phyloP scores from a whole-genome alignment of 164 flowering plant genomes.

The Vitis rupestris region DNA sequence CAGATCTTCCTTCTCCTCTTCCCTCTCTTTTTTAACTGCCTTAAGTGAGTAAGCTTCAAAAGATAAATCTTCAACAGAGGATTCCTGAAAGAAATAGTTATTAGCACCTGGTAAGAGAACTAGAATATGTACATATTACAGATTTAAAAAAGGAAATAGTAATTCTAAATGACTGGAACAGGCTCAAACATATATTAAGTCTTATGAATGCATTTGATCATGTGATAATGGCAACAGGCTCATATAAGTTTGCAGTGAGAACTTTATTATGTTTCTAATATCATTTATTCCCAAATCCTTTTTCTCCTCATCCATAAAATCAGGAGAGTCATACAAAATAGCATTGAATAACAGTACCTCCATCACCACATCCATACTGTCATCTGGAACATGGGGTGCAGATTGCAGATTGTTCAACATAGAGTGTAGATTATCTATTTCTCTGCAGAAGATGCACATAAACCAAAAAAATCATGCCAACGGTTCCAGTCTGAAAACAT shows the following conservation, averaged over 20 bases:
- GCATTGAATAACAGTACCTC: constrained; percentile 29
- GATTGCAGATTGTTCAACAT: constrained; percentile 34
- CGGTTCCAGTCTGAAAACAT: too few relatives aligned
- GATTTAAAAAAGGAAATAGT: background rate
- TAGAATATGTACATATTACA: background rate
- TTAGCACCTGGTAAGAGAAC: background rate
- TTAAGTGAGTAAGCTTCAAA: constrained; percentile 16
- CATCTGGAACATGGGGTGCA: constrained; percentile 20
- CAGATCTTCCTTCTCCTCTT: constrained; percentile 20
- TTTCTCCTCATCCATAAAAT: too few relatives aligned
- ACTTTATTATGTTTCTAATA: background rate
- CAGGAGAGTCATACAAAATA: background rate
- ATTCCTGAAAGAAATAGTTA: constrained; percentile 33
- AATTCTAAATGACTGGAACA: background rate
- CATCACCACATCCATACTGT: constrained; percentile 12
- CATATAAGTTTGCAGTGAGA: background rate
- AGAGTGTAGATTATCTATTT: constrained; percentile 49
- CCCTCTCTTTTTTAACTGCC: constrained; percentile 23
- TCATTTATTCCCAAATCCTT: background rate
- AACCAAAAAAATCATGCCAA: too few relatives aligned
- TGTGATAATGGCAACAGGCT: background rate
- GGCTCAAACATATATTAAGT: background rate
- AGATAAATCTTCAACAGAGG: constrained; percentile 24
- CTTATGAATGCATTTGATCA: background rate
- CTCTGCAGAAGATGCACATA: constrained; percentile 46